Percentiles rank a stretch among this genome's conserved stretches.
Evolutionary conservation across 148 eudicot species (phyloP).

Genomic region (Oxyria digyna): DNA sequence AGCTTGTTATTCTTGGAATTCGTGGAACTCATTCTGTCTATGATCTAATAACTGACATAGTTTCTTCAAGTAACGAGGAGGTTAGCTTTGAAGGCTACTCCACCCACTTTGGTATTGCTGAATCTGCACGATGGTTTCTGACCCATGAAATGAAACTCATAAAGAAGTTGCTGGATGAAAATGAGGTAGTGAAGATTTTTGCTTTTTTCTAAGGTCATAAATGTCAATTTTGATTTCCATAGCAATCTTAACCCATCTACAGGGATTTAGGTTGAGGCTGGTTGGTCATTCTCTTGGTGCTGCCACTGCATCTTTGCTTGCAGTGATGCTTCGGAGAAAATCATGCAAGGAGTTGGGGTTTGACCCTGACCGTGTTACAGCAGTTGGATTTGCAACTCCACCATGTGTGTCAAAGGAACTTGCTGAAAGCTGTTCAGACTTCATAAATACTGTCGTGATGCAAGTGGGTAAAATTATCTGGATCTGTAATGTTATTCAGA

Average conservation of each 20-base stretch:
- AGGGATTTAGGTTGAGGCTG: constrained; percentile 94
- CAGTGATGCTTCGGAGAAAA: constrained; percentile 74
- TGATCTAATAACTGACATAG: constrained; percentile 82
- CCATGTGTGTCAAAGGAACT: constrained; percentile 88
- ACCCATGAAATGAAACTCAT: constrained; percentile 67
- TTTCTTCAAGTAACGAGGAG: constrained; percentile 73
- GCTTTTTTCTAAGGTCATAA: neutral
- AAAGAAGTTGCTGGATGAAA: constrained; percentile 51
- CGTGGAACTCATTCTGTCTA: constrained; percentile 90
- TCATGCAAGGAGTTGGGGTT: constrained; percentile 67
- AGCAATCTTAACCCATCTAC: constrained; percentile 40
- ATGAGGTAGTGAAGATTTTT: constrained; percentile 46
- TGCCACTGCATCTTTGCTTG: constrained; percentile 79
- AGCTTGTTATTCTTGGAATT: constrained; percentile 85
- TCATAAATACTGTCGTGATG: constrained; percentile 75
- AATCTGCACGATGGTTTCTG: constrained; percentile 97
- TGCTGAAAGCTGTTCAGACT: constrained; percentile 77
- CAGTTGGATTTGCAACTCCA: constrained; percentile 77
- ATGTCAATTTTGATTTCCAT: neutral
- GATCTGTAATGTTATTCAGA: neutral
- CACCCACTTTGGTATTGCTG: constrained; percentile 88
- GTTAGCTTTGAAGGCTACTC: constrained; percentile 70
- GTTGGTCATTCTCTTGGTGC: constrained; percentile 99
- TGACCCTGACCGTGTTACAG: constrained; percentile 62
- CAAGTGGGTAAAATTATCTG: constrained; percentile 34